phyloP scores from a whole-genome alignment of 345 rosid genomes.

The Brassica juncea region DNA sequence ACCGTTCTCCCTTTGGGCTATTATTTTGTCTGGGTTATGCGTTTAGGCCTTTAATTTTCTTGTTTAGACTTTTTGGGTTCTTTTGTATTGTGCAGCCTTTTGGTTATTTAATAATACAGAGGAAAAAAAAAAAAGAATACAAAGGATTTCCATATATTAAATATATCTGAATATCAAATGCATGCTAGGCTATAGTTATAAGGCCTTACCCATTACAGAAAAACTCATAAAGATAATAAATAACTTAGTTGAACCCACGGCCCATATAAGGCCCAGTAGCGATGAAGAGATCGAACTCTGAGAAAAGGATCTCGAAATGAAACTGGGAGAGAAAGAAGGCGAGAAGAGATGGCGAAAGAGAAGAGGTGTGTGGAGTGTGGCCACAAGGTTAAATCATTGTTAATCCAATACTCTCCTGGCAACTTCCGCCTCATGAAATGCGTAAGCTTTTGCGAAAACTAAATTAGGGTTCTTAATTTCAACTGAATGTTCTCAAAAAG shows the following conservation, averaged over 20 bases:
- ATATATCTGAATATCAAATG: too few relatives aligned
- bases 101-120: too few relatives aligned
- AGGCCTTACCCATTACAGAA: background rate
- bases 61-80: too few relatives aligned
- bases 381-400: conserved; percentile 52
- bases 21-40: too few relatives aligned
- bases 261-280: background rate
- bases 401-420: conserved; percentile 70
- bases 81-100: too few relatives aligned
- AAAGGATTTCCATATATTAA: too few relatives aligned
- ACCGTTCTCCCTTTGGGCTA: too few relatives aligned
- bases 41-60: too few relatives aligned
- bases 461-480: background rate
- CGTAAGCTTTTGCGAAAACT: conserved; percentile 38
- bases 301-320: background rate
- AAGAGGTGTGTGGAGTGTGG: conserved; percentile 71
- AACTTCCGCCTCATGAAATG: conserved; percentile 82
- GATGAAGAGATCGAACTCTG: background rate
- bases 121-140: too few relatives aligned
- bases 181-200: background rate
- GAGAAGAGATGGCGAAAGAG: conserved; percentile 28
- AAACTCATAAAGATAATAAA: background rate
- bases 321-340: background rate
- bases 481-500: background rate
- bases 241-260: background rate